Conservation (phyloP, 106 monocot species). For the Dioscorea zingiberensis region DNA sequence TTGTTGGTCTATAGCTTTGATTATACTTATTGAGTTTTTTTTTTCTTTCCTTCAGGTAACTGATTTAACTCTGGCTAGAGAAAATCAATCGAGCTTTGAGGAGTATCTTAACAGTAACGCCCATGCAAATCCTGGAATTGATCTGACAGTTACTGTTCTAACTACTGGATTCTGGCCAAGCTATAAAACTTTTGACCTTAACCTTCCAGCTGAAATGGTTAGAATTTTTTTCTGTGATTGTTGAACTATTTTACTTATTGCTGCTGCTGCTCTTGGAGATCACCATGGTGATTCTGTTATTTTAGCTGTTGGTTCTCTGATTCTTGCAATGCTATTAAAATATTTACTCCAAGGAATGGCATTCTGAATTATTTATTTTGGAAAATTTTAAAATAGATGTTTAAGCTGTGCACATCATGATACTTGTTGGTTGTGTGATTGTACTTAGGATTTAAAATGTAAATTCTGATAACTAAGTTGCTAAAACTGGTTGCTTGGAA, state of each 20-base stretch:
- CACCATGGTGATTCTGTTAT: too few species aligned
- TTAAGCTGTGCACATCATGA: not conserved
- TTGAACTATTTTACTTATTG: not conserved
- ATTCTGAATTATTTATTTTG: too few species aligned
- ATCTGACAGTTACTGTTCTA: slow-evolving; percentile 85
- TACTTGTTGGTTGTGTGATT: not conserved
- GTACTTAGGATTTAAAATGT: too few species aligned
- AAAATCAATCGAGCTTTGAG: slow-evolving; percentile 87
- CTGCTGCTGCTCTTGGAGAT: too few species aligned
- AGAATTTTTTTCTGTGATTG: not conserved
- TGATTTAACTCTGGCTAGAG: slow-evolving; percentile 89
- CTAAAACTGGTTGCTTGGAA: too few species aligned
- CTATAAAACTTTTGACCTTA: slow-evolving; percentile 89
- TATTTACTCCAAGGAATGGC: too few species aligned
- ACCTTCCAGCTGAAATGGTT: slow-evolving; percentile 93
- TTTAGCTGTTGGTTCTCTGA: too few species aligned
- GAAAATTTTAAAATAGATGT: too few species aligned
- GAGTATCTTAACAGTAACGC: slow-evolving; percentile 61
- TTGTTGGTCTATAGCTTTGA: not conserved
- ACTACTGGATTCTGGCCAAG: slow-evolving; percentile 99
- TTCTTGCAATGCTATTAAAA: too few species aligned
- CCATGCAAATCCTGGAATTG: slow-evolving; percentile 78
- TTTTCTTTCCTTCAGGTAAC: slow-evolving; percentile 54
- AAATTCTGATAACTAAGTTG: too few species aligned
- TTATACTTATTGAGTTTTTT: not conserved